Base-by-base conservation (phyloP, 495 filamentous ascomycete species). In the Tuber magnatum region DNA sequence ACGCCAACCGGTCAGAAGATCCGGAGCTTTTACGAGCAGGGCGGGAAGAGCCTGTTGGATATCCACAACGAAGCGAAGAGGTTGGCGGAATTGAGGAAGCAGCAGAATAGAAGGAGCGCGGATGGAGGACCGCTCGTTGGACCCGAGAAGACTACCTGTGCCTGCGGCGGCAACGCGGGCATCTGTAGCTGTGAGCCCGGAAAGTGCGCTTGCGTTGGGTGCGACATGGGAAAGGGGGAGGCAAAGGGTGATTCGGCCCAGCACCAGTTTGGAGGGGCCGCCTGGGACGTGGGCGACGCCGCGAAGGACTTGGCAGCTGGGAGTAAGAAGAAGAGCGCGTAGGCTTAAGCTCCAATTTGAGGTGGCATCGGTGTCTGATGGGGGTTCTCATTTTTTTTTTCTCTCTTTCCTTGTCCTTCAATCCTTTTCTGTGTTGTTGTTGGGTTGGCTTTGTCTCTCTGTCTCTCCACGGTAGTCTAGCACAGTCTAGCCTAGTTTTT, bases 1-100 rank as follows among this genome's bases (percentile, higher is more conserved):
- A 94, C 93, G 3, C 92, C 94, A 14, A 93, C 93, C 2, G 95
- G 95, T 75, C 89, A 92, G 85, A 92, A 90, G 83, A 85, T 99
- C 46, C 91, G 92, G 41, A 85, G 89, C 69, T 98, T 99, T 86
- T 98, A 99, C 84, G 87, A 88, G 14, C 86, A 91, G 74, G 87
- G 90, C 73, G 88, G 90, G 83, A 92, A 93, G 84, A 93, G 97
- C 86, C 92, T 97, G 18, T 86, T 92, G 71, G 95, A 99, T 79
- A 94, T 99, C 73, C 94, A 98, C 83, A 88, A 85, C 71, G 95
- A 99, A 87, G 95, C 95, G 3, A 87, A 89, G 70, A 90, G 94
- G 77, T 86, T 99, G 42, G 94, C 94, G 16, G 91, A 97, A 79
- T 81, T 98, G 75, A 97, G 97, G 89, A 90, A 89, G 88, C 74